phyloP scores from a whole-genome alignment of 495 filamentous ascomycete genomes.

The Ramalina peruviana region DNA sequence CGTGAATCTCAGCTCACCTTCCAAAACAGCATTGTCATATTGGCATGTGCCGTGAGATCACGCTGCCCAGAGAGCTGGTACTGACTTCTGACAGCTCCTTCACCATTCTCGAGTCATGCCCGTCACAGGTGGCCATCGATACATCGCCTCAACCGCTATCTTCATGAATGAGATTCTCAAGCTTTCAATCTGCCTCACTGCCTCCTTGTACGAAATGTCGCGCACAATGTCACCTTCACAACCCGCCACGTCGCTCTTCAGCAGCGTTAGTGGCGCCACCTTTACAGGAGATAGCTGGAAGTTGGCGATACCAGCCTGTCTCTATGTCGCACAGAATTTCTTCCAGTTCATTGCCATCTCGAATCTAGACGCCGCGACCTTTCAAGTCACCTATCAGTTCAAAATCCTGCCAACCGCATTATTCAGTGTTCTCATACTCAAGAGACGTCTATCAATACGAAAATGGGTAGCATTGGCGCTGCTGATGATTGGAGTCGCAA shows the following conservation, averaged over 20 bases:
- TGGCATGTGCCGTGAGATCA: slow-evolving; percentile 33
- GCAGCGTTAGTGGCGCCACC: slow-evolving; percentile 61
- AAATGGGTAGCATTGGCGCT: slow-evolving; percentile 72
- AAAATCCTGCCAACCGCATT: slow-evolving; percentile 85
- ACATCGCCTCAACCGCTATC: slow-evolving; percentile 86
- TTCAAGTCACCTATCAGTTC: slow-evolving; percentile 84
- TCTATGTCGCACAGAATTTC: slow-evolving; percentile 84
- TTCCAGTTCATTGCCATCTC: slow-evolving; percentile 85
- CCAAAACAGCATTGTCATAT: slow-evolving; percentile 66
- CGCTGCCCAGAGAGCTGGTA: neutral
- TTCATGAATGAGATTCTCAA: slow-evolving; percentile 91
- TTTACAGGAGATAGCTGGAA: slow-evolving; percentile 97
- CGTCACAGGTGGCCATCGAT: slow-evolving; percentile 63
- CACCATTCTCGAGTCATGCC: slow-evolving; percentile 94
- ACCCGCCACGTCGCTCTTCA: slow-evolving; percentile 65
- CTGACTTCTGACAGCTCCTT: slow-evolving; percentile 44
- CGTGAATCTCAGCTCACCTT: slow-evolving; percentile 46
- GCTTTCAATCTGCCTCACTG: slow-evolving; percentile 67
- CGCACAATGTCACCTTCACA: slow-evolving; percentile 57
- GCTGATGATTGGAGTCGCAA: slow-evolving; percentile 70
- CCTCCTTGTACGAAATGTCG: slow-evolving; percentile 78
- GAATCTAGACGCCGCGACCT: slow-evolving; percentile 81
- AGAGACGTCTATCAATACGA: slow-evolving; percentile 48
- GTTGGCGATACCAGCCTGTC: slow-evolving; percentile 70
- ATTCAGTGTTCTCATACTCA: slow-evolving; percentile 69